Evolutionary conservation across 768 basidiomycete genomes (phyloP).

Genomic region (Strobilomyces dryophilus): DNA sequence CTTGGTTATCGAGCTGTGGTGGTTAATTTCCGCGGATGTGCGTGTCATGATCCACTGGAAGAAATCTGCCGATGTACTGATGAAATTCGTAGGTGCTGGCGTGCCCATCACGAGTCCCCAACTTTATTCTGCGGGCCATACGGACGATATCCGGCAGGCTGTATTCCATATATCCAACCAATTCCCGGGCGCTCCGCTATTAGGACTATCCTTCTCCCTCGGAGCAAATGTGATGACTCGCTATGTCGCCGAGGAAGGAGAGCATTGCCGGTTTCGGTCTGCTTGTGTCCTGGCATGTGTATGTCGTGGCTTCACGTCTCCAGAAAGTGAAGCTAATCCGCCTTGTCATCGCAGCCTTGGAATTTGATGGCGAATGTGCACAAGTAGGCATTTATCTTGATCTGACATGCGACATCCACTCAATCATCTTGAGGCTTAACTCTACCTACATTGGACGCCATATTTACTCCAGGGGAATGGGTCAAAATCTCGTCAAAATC

Average conservation of each 20-base stretch:
- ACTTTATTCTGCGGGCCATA: slow-evolving; percentile 85
- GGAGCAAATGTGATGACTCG: slow-evolving; percentile 89
- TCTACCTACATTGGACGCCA: slow-evolving; percentile 52
- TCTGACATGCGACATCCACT: slow-evolving; percentile 5
- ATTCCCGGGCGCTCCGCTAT: slow-evolving; percentile 77
- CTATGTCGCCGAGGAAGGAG: slow-evolving; percentile 84
- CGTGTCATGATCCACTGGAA: slow-evolving; percentile 28
- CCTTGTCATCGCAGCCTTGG: slow-evolving; percentile 42
- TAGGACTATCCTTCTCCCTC: slow-evolving; percentile 90
- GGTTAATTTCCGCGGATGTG: slow-evolving; percentile 90
- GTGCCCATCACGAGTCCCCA: slow-evolving; percentile 79
- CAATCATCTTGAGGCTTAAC: slow-evolving; percentile 42
- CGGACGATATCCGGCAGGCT: slow-evolving; percentile 83
- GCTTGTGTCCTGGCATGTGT: slow-evolving; percentile 76
- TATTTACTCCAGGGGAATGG: slow-evolving; percentile 79
- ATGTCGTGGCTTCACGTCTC: slow-evolving; percentile 30
- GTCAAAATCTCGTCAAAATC: slow-evolving; percentile 60
- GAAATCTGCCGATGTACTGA: slow-evolving; percentile 8
- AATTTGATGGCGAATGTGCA: slow-evolving; percentile 36
- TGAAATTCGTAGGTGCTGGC: slow-evolving; percentile 61
- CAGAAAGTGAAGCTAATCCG: slow-evolving; percentile 7
- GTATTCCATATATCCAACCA: slow-evolving; percentile 65
- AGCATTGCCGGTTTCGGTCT: slow-evolving; percentile 53
- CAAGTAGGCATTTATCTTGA: slow-evolving; percentile 25
- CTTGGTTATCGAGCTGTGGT: slow-evolving; percentile 88